phyloP scores from a whole-genome alignment of 2,329 filamentous ascomycete genomes.

The Arthroderma sp. region DNA sequence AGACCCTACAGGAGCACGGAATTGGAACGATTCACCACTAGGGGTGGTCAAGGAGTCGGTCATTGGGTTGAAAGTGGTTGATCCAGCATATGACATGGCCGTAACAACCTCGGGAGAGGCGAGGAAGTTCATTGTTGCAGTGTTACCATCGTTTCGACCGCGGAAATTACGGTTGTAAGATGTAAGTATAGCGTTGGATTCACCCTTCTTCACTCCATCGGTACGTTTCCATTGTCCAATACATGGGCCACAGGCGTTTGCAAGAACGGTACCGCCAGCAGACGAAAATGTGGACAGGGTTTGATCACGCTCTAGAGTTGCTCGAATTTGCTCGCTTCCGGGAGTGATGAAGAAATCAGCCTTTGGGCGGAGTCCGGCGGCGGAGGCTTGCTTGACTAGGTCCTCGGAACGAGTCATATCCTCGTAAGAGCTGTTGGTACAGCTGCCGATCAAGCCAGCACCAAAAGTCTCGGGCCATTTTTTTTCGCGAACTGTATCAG shows the following conservation, averaged over 20 bases:
- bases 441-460: slow-evolving; percentile 90
- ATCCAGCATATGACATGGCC: slow-evolving; percentile 84
- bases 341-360: slow-evolving; percentile 93
- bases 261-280: slow-evolving; percentile 78
- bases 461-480: slow-evolving; percentile 85
- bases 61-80: slow-evolving; percentile 90
- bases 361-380: slow-evolving; percentile 79
- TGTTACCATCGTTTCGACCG: slow-evolving; percentile 92
- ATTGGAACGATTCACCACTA: slow-evolving; percentile 70
- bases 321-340: slow-evolving; percentile 90
- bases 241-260: slow-evolving; percentile 89
- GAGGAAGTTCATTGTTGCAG: slow-evolving; percentile 95
- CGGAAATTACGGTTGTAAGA: slow-evolving; percentile 99
- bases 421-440: slow-evolving; percentile 97
- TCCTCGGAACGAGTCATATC: slow-evolving; percentile 95
- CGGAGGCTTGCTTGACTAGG: slow-evolving; percentile 78
- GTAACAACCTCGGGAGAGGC: slow-evolving; percentile 95
- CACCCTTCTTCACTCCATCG: slow-evolving; percentile 72
- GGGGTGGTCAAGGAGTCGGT: slow-evolving; percentile 73
- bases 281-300: slow-evolving; percentile 75
- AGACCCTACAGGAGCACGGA: slow-evolving; percentile 57
- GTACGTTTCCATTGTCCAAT: slow-evolving; percentile 93
- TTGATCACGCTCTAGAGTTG: slow-evolving; percentile 79
- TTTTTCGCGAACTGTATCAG: slow-evolving; percentile 68
- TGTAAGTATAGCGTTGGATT: slow-evolving; percentile 84